These are phyloP conservation scores for Selenicereus undatus DNA, from an alignment of 148 eudicot species.

Conservation along the genomic window DNA sequence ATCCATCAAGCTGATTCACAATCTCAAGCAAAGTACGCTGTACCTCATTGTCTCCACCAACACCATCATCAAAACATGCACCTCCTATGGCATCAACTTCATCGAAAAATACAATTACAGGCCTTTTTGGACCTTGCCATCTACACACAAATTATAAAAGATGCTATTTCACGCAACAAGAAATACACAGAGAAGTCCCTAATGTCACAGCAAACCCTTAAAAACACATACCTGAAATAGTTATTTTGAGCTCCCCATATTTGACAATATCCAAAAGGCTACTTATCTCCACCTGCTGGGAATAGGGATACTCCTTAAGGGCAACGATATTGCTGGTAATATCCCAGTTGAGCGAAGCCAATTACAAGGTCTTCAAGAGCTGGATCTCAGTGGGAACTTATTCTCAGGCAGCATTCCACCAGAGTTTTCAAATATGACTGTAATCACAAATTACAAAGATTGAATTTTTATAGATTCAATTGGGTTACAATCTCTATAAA, in stretches of 20 bases:
- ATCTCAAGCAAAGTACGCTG: conserved; percentile 99
- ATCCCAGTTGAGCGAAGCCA: no score
- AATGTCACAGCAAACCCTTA: not conserved
- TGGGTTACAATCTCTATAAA: no score
- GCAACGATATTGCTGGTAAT: no score
- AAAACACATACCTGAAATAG: conserved; percentile 69
- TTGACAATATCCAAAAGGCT: no score
- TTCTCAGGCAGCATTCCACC: conserved; percentile 68
- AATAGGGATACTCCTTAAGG: no score
- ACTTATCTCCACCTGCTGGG: no score
- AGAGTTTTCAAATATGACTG: conserved; percentile 57
- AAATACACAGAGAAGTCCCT: not conserved
- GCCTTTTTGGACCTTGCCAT: conserved; percentile 98
- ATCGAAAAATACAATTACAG: conserved; percentile 89
- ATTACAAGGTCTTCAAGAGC: no score
- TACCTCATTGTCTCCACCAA: conserved; percentile 90
- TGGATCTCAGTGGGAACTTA: conserved; percentile 57
- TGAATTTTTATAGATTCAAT: no score
- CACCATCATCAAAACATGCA: conserved; percentile 88
- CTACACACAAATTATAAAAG: conserved; percentile 27
- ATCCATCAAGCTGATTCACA: conserved; percentile 97
- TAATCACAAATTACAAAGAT: no score
- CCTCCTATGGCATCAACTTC: conserved; percentile 96
- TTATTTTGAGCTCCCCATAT: not conserved
- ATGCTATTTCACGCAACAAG: not conserved